Conservation (phyloP, 2,329 filamentous ascomycete genomes). For the Pseudogymnoascus sp. region DNA sequence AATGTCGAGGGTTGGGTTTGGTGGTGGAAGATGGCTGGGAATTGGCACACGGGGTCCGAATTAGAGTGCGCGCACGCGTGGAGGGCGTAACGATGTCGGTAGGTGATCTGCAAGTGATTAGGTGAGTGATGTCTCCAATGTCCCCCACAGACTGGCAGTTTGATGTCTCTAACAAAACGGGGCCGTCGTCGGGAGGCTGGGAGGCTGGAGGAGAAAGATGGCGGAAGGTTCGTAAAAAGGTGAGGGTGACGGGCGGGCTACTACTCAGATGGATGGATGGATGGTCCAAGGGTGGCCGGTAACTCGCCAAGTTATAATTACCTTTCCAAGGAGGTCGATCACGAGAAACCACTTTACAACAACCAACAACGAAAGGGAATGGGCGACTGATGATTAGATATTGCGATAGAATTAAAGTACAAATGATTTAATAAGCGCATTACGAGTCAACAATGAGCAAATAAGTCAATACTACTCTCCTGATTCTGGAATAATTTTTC, state of each 20-base stretch:
- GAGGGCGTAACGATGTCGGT: neutral
- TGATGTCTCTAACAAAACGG: constrained; percentile 4
- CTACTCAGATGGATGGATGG: neutral
- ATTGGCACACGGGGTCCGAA: constrained; percentile 2
- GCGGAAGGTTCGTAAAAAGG: neutral
- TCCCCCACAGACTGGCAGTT: neutral
- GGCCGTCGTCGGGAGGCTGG: neutral
- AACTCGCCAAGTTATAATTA: constrained; percentile 11
- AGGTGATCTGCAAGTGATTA: neutral
- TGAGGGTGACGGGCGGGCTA: neutral
- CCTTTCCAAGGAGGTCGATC: constrained; percentile 4
- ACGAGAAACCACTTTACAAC: constrained; percentile 1
- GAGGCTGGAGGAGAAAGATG: neutral
- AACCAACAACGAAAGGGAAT: neutral
- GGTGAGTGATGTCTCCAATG: neutral
- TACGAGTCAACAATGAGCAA: neutral
- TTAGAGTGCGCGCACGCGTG: constrained; percentile 6
- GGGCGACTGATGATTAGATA: neutral
- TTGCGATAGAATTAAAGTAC: neutral
- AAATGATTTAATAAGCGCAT: neutral
- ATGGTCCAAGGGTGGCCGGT: constrained; percentile 2
- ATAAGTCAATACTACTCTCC: neutral
- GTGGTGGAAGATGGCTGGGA: constrained; percentile 8
- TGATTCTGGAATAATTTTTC: neutral
- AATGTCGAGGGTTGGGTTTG: neutral